phyloP scores from a whole-genome alignment of 495 filamentous ascomycete genomes.

The Penicillium flavigenum region DNA sequence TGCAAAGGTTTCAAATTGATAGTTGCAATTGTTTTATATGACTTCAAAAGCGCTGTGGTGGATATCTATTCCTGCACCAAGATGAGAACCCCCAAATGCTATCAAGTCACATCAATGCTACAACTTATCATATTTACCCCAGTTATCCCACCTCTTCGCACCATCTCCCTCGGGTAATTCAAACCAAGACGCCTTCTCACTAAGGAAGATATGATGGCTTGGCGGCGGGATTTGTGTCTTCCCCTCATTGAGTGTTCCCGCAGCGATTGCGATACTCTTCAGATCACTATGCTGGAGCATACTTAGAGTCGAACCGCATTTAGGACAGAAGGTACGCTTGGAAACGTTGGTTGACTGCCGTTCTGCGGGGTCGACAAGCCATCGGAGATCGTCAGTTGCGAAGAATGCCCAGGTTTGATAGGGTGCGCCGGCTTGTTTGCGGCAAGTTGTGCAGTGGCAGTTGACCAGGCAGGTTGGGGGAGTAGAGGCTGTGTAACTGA shows the following conservation, averaged over 20 bases:
- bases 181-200: conserved; percentile 33
- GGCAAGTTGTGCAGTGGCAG: conserved; percentile 34
- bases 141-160: conserved; percentile 16
- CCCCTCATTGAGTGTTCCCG: conserved; percentile 30
- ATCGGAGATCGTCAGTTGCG: conserved; percentile 20
- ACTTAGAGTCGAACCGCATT: conserved; percentile 31
- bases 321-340: conserved; percentile 29
- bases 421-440: conserved; percentile 32
- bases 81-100: background rate
- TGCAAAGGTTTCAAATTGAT: background rate
- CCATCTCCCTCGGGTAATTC: conserved; percentile 26
- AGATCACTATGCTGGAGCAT: conserved; percentile 25
- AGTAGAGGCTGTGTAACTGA: conserved; percentile 22
- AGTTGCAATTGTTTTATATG: background rate
- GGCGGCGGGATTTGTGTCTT: conserved; percentile 15
- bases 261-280: conserved; percentile 20
- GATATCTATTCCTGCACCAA: background rate
- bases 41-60: background rate
- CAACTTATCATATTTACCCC: background rate
- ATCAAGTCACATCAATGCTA: background rate
- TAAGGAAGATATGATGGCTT: conserved; percentile 29
- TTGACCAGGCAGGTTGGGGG: conserved; percentile 23
- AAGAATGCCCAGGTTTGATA: conserved; percentile 31
- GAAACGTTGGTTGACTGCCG: conserved; percentile 25
- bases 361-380: conserved; percentile 21